A percentile compares a stretch with the other conserved stretches of the same genome.
phyloP scores from a whole-genome alignment of 495 filamentous ascomycete genomes.

The Corynascus novoguineensis region DNA sequence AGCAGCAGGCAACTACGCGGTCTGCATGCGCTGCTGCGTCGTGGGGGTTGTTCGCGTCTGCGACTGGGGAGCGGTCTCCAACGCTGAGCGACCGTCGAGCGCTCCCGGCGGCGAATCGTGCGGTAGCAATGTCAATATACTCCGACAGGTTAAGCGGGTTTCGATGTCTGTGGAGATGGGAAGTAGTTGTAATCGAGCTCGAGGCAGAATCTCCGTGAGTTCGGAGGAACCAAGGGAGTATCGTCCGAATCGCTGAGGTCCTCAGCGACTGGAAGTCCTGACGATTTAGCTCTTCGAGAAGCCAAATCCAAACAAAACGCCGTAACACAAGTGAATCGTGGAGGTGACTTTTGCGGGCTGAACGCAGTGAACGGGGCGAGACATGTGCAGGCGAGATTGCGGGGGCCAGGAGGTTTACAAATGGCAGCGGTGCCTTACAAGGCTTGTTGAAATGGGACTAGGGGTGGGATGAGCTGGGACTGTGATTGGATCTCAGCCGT shows the following conservation, averaged over 20 bases:
- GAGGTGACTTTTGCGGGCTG: neutral
- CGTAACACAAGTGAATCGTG: neutral
- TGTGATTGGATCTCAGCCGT: too few species aligned
- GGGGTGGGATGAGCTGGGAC: too few species aligned
- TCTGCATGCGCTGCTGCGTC: neutral
- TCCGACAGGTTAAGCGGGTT: neutral
- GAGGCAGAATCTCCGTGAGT: too few species aligned
- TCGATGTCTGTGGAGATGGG: neutral
- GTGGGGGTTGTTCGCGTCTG: neutral
- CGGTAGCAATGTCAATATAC: neutral
- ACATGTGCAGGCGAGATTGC: neutral
- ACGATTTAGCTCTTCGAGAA: neutral
- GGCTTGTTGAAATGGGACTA: too few species aligned
- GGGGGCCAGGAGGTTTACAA: slow-evolving; percentile 1
- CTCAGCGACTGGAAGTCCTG: neutral
- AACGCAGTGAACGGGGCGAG: neutral
- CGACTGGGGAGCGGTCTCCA: neutral
- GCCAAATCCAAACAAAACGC: neutral
- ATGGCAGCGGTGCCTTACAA: neutral
- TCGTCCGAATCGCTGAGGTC: neutral
- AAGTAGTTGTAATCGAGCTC: neutral
- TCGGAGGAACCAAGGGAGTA: too few species aligned
- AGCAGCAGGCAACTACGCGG: neutral
- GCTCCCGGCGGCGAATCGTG: neutral
- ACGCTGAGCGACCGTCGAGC: neutral